phyloP scores from a whole-genome alignment of 2,329 filamentous ascomycete genomes.

The Aspergillus sp. region DNA sequence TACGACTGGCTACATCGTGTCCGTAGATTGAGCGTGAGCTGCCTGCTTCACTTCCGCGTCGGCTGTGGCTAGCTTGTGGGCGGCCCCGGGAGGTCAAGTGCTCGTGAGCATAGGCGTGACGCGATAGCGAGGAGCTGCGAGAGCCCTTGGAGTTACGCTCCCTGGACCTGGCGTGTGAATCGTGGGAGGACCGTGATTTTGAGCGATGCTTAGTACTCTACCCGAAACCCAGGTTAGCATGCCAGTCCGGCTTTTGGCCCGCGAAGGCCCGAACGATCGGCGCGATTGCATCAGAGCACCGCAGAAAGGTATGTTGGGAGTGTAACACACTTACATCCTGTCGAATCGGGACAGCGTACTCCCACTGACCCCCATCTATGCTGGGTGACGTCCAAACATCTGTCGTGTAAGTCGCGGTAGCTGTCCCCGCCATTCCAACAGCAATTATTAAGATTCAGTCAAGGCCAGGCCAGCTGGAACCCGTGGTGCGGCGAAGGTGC shows the following conservation, averaged over 20 bases:
- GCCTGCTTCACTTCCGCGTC: slow-evolving; percentile 43
- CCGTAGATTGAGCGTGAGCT: slow-evolving; percentile 41
- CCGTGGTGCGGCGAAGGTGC: slow-evolving; percentile 14
- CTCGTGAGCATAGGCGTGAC: slow-evolving; percentile 33
- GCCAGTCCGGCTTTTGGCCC: background rate
- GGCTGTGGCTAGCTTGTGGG: slow-evolving; percentile 35
- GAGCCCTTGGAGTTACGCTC: slow-evolving; percentile 40
- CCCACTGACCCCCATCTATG: slow-evolving; percentile 39
- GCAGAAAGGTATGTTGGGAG: background rate
- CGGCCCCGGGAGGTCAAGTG: slow-evolving; percentile 37
- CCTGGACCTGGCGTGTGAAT: slow-evolving; percentile 34
- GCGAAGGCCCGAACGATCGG: background rate
- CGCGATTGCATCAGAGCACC: background rate
- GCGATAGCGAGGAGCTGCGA: slow-evolving; percentile 42
- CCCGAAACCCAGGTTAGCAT: slow-evolving; percentile 7
- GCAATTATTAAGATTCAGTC: slow-evolving; percentile 17
- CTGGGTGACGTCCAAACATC: slow-evolving; percentile 43
- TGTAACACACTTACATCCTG: slow-evolving; percentile 37
- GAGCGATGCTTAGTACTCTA: slow-evolving; percentile 31
- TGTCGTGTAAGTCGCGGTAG: slow-evolving; percentile 41
- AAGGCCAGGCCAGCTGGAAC: slow-evolving; percentile 41
- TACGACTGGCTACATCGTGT: slow-evolving; percentile 30
- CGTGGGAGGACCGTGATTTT: slow-evolving; percentile 41
- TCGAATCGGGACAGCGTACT: slow-evolving; percentile 39
- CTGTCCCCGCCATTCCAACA: slow-evolving; percentile 44